Conservation (phyloP, 2,329 filamentous ascomycete genomes). For the Talaromyces rugulosus region DNA sequence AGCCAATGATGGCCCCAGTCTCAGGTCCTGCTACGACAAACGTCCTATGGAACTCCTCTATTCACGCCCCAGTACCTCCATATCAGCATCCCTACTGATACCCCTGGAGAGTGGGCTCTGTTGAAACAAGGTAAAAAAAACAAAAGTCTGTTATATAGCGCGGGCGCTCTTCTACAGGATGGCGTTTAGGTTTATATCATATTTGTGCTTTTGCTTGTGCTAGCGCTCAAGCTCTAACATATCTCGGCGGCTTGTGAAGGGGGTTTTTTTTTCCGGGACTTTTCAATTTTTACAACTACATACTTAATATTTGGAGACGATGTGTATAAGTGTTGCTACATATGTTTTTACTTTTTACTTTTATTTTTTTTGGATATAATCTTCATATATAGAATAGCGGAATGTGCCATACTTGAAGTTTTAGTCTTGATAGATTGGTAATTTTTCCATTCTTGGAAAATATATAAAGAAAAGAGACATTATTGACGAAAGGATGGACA, state of each 20-base stretch:
- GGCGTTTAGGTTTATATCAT: background rate
- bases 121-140: background rate
- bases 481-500: background rate
- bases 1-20: conserved; percentile 6
- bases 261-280: background rate
- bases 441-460: too few relatives aligned
- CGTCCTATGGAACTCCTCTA: conserved; percentile 7
- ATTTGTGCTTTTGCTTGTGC: background rate
- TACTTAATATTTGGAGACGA: background rate
- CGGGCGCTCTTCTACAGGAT: background rate
- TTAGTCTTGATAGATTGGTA: too few relatives aligned
- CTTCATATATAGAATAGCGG: background rate
- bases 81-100: conserved; percentile 14
- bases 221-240: background rate
- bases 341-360: too few relatives aligned
- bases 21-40: conserved; percentile 3
- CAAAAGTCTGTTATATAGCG: background rate
- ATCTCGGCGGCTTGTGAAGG: background rate
- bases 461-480: background rate
- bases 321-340: background rate
- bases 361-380: background rate
- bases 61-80: conserved; percentile 6
- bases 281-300: background rate
- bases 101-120: background rate
- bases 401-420: background rate